Percentiles rank a stretch among this genome's conserved stretches.
Conservation (phyloP, 1,139 yeast species). For the Scheffersomyces titani region DNA sequence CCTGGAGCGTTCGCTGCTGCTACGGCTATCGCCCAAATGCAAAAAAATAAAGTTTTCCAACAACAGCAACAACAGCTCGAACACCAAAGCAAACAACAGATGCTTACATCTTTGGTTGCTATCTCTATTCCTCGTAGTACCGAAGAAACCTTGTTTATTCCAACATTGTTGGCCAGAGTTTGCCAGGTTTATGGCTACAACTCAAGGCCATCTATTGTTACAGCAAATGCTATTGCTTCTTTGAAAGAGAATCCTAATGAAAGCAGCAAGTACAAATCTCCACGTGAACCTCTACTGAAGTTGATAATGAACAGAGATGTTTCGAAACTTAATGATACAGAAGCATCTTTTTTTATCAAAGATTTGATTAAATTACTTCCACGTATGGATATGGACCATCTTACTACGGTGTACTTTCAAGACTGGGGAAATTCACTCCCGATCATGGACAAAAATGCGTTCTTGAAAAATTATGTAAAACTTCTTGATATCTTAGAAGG, state of each 20-base stretch:
- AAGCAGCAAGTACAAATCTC: slow-evolving; percentile 3
- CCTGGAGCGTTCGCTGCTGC: slow-evolving; percentile 81
- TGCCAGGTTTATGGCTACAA: slow-evolving; percentile 71
- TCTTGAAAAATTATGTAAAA: slow-evolving; percentile 56
- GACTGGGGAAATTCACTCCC: slow-evolving; percentile 80
- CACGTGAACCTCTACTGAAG: slow-evolving; percentile 16
- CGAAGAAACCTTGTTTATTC: slow-evolving; percentile 73
- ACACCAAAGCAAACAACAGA: slow-evolving; percentile 45
- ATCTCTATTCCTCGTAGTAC: slow-evolving; percentile 75
- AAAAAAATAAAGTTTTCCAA: slow-evolving; percentile 30
- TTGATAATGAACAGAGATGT: slow-evolving; percentile 34
- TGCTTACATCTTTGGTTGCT: slow-evolving; percentile 67
- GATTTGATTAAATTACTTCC: slow-evolving; percentile 51
- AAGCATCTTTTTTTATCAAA: slow-evolving; percentile 45
- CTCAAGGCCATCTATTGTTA: slow-evolving; percentile 64
- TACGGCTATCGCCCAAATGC: slow-evolving; percentile 61
- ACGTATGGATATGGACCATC: slow-evolving; percentile 56
- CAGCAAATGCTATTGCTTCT: slow-evolving; percentile 71
- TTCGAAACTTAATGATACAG: slow-evolving; percentile 27
- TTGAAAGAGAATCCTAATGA: slow-evolving; percentile 50
- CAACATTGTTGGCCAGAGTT: slow-evolving; percentile 66
- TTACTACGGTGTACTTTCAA: slow-evolving; percentile 64
- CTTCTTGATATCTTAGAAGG: slow-evolving; percentile 45
- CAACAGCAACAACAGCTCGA: slow-evolving; percentile 22
- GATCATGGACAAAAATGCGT: slow-evolving; percentile 63